A percentile compares a stretch with the other conserved stretches of the same genome.
phyloP scores from a whole-genome alignment of 2,329 filamentous ascomycete species.

The Phaeosphaeriaceae sp. region DNA sequence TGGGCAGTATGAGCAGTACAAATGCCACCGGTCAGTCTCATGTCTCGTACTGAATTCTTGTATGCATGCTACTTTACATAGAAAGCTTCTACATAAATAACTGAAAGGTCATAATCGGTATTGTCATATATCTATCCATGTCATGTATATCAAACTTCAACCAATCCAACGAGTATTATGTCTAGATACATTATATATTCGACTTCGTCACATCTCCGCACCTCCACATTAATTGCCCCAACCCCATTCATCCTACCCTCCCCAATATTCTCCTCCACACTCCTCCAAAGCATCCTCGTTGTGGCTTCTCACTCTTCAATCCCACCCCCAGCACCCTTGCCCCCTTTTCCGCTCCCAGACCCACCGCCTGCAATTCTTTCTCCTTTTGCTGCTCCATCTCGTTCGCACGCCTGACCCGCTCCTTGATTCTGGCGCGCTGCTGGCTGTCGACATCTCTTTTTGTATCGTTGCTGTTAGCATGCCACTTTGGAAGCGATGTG shows the following conservation, averaged over 20 bases:
- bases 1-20: no score
- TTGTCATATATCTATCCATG: not conserved
- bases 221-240: not conserved
- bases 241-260: not conserved
- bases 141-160: not conserved
- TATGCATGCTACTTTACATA: no score
- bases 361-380: constrained; percentile 24
- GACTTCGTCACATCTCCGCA: no score
- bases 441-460: constrained; percentile 7
- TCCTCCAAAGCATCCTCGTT: constrained; percentile 8
- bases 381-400: constrained; percentile 35
- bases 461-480: constrained; percentile 30
- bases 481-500: constrained; percentile 32
- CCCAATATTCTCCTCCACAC: constrained; percentile 3
- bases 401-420: constrained; percentile 37
- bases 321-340: constrained; percentile 10
- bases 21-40: no score
- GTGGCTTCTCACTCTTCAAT: not conserved
- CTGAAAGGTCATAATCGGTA: no score
- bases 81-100: no score
- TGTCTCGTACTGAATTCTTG: no score
- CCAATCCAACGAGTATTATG: not conserved
- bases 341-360: constrained; percentile 16
- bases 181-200: not conserved
- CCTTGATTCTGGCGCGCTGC: constrained; percentile 26